These are phyloP conservation scores for Fomes fomentarius DNA, from an alignment of 1,284 basidiomycete genomes.

Conservation along the genomic window DNA sequence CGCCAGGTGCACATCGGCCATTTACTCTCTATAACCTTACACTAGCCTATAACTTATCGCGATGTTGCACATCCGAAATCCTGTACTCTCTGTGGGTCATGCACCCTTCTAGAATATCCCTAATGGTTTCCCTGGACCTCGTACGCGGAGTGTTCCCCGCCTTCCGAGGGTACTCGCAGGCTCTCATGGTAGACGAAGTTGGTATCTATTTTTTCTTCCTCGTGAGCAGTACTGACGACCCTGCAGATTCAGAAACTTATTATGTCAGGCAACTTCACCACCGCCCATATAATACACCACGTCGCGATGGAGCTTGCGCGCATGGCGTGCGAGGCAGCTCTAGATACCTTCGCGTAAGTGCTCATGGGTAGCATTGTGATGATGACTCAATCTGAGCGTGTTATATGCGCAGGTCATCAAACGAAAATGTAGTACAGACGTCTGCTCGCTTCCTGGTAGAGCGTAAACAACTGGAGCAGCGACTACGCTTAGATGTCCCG, in stretches of 20 bases:
- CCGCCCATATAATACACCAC: conserved; percentile 48
- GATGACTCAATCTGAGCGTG: conserved; percentile 13
- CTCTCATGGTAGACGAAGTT: conserved; percentile 80
- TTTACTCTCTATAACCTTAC: conserved; percentile 55
- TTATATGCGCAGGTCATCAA: conserved; percentile 51
- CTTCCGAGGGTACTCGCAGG: conserved; percentile 82
- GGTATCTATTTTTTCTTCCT: conserved; percentile 27
- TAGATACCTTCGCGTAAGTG: conserved; percentile 77
- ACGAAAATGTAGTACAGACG: conserved; percentile 69
- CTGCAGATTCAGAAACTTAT: conserved; percentile 67
- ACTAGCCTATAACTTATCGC: conserved; percentile 58
- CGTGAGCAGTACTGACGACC: not conserved
- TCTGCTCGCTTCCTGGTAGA: conserved; percentile 75
- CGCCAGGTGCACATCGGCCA: conserved; percentile 69
- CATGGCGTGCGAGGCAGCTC: conserved; percentile 60
- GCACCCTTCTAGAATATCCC: conserved; percentile 65
- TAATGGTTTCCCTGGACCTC: conserved; percentile 70
- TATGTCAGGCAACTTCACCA: conserved; percentile 10
- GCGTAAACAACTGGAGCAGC: conserved; percentile 74
- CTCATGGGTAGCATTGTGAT: conserved; percentile 6
- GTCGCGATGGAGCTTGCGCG: conserved; percentile 64
- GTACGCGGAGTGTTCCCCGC: conserved; percentile 75
- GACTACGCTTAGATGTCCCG: conserved; percentile 77
- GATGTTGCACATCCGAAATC: conserved; percentile 58
- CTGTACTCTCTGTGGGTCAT: conserved; percentile 60